A percentile compares a stretch with the other conserved stretches of the same genome.
Conservation (phyloP, 495 filamentous ascomycete species). For the Penicillium ochrochloron region DNA sequence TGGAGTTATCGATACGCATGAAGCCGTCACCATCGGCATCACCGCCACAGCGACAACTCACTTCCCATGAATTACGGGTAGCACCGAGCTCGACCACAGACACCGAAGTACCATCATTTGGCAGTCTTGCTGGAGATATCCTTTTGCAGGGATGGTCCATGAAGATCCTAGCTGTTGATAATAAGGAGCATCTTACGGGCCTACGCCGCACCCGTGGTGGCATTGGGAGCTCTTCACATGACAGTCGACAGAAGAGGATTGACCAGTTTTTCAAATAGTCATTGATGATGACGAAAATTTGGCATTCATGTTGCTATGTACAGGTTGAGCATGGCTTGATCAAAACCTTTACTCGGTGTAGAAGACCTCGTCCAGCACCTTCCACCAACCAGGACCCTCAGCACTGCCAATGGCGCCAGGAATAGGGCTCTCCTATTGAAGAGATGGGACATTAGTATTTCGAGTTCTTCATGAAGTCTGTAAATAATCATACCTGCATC, state of each 20-base stretch:
- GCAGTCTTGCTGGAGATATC: neutral
- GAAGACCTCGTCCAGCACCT: constrained; percentile 72
- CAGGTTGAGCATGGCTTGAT: neutral
- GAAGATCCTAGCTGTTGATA: constrained; percentile 43
- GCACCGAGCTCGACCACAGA: neutral
- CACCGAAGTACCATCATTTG: neutral
- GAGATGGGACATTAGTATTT: neutral
- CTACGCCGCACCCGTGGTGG: constrained; percentile 73
- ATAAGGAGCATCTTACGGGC: constrained; percentile 67
- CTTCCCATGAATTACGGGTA: neutral
- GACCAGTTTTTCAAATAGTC: constrained; percentile 74
- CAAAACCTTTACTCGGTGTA: constrained; percentile 50
- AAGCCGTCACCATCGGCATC: neutral
- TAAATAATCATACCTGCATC: constrained; percentile 58
- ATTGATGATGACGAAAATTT: neutral
- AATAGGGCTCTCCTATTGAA: constrained; percentile 54
- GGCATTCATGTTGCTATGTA: neutral
- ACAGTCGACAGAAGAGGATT: constrained; percentile 71
- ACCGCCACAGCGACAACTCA: neutral
- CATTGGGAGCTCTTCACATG: constrained; percentile 74
- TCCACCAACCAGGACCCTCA: constrained; percentile 74
- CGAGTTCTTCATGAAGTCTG: too few relatives aligned
- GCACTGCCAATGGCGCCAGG: constrained; percentile 65
- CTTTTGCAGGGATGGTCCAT: constrained; percentile 30
- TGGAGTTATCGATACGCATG: constrained; percentile 52